Evolutionary conservation across 805 yeast genomes (phyloP), one percentile per base, ranked within the genome.

Genomic region (Pichia nanzhaoensis): DNA sequence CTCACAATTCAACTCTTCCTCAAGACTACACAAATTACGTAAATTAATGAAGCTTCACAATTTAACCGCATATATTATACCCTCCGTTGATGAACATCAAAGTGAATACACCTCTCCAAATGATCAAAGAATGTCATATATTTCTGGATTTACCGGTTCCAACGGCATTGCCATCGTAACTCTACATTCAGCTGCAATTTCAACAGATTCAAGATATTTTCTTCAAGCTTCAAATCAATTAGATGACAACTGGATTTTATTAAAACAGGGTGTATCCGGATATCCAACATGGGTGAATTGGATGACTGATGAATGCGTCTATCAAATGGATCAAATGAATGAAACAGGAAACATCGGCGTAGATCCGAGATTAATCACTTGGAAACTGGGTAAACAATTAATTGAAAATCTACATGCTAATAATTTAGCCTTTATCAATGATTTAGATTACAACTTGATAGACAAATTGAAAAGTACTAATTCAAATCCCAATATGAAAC

Each of bases 161-260:
- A 95, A 97, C 2, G 99, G 98, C 20, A 69, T 87, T 19, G 97
- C 96, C 1, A 74, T 93, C n/a, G 73, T 91, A 17, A 81, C 95
- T 6, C 55, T 70, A 34, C 64, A 65, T 27, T 75, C 78, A 39
- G 95, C 96, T 13, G 85, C 84, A 0, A 66, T 93, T 41, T 80
- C 95, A 8, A 93, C 99, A 0, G 99, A 93, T 64, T 98, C 98
- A 2, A 73, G 99, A 52, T 93, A 93, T 67, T 93, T 88, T 63
- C 69, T 86, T 48, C 99, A 93, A 66, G 98, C 98, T 1, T 78
- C 75, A 19, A 77, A 82, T 47, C 93, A 93, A 65, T 68, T 93
- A 45, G 95, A 87, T 60, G 57, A 64, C 33, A 79, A 80, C 57
- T 93, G 98, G 98, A 64, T 66, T 2, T 65, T 93, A 38, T 70